Percentiles rank a stretch among this genome's conserved stretches.
These are phyloP conservation scores for Xylaria longipes DNA, from an alignment of 495 filamentous ascomycete genomes.

Conservation along the genomic window DNA sequence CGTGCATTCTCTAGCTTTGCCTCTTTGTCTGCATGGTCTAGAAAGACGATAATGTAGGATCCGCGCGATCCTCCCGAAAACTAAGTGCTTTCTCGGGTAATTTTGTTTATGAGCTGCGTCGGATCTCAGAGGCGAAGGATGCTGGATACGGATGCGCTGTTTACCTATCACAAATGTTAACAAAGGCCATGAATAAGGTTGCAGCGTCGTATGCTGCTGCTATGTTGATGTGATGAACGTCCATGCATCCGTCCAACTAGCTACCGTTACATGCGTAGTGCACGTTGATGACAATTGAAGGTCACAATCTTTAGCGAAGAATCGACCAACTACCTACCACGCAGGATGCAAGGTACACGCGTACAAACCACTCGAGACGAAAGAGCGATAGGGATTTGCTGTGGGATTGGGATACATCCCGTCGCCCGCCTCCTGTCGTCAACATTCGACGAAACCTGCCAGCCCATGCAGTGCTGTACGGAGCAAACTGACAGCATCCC, in stretches of 20 bases:
- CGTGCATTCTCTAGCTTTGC: slow-evolving; percentile 12
- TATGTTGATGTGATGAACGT: slow-evolving; percentile 22
- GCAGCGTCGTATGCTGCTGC: slow-evolving; percentile 2
- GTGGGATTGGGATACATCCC: slow-evolving; percentile 11
- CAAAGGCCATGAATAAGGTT: background rate
- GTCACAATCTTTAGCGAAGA: slow-evolving; percentile 16
- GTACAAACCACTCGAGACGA: background rate
- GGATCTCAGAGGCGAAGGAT: background rate
- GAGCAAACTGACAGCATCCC: slow-evolving; percentile 14
- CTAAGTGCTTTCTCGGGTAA: background rate
- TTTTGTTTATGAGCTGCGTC: background rate
- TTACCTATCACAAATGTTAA: background rate
- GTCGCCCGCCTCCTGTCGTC: background rate
- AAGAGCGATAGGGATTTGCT: slow-evolving; percentile 8
- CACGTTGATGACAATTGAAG: slow-evolving; percentile 14
- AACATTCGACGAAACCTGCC: background rate
- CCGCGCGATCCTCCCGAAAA: slow-evolving; percentile 16
- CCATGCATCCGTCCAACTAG: background rate
- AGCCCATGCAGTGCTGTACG: background rate
- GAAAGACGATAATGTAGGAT: slow-evolving; percentile 5
- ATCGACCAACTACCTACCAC: slow-evolving; percentile 4
- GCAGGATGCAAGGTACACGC: slow-evolving; percentile 11
- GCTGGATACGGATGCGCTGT: slow-evolving; percentile 2
- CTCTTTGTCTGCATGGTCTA: background rate
- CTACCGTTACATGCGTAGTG: slow-evolving; percentile 16